Evolutionary conservation across 352 stramenopile genomes (phyloP).

Genomic region (Elongisporangium prolatum): DNA sequence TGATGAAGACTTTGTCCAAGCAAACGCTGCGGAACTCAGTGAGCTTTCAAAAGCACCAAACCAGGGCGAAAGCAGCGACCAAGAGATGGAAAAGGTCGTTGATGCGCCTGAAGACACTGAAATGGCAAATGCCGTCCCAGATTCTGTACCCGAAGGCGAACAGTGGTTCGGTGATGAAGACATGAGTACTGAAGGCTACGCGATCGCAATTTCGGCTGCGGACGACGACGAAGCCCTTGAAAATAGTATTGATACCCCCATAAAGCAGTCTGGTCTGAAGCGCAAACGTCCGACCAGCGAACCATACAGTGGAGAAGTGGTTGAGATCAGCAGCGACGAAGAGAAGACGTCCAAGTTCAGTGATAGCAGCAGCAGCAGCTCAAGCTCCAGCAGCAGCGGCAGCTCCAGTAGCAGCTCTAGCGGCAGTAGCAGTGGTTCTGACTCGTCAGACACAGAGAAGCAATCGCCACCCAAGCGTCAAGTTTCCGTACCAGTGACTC

Average conservation of each 20-base stretch:
- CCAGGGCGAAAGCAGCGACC: background rate
- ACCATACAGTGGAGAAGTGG: constrained; percentile 8
- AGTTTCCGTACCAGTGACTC: constrained; percentile 1
- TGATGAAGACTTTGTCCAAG: background rate
- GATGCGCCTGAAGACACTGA: background rate
- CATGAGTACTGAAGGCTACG: background rate
- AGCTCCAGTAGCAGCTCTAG: constrained; percentile 8
- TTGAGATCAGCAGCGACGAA: constrained; percentile 1
- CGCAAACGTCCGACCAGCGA: constrained; percentile 1
- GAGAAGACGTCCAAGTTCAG: constrained; percentile 6
- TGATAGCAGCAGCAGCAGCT: constrained; percentile 13
- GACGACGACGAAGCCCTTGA: background rate
- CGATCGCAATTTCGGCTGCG: constrained; percentile 1
- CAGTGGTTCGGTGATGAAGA: background rate
- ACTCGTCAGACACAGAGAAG: constrained; percentile 11
- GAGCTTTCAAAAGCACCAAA: background rate
- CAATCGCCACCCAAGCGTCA: constrained; percentile 1
- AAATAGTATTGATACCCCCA: background rate
- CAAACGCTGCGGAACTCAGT: background rate
- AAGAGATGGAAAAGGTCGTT: background rate
- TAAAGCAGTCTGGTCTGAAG: constrained; percentile 4
- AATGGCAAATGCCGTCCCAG: background rate
- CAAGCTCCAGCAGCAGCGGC: constrained; percentile 13
- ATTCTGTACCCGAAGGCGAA: background rate
- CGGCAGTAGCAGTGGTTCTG: constrained; percentile 19